phyloP scores from a whole-genome alignment of 352 stramenopile genomes.

The Globisporangium irregulare region DNA sequence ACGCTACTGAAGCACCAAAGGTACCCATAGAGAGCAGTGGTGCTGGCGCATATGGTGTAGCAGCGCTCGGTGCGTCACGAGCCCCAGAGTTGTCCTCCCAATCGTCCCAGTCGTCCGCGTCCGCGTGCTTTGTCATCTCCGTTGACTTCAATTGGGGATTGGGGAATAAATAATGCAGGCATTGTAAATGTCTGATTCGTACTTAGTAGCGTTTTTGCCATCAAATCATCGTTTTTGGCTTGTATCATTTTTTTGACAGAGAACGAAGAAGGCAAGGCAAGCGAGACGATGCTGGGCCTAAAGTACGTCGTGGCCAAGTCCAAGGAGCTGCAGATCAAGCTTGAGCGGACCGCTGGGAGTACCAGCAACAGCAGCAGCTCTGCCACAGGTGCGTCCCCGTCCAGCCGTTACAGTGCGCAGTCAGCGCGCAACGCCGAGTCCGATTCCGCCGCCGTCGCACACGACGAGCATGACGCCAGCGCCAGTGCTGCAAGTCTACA shows the following conservation, averaged over 20 bases:
- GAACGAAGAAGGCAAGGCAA: background rate
- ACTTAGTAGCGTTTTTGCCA: background rate
- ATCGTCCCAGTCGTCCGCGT: conserved; percentile 40
- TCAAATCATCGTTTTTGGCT: background rate
- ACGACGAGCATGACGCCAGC: background rate
- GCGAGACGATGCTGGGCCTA: conserved; percentile 46
- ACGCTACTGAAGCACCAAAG: background rate
- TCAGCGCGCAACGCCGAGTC: background rate
- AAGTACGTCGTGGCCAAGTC: conserved; percentile 80
- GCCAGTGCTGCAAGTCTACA: background rate
- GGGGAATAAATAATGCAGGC: too few species aligned
- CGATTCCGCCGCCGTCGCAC: background rate
- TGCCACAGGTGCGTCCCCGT: background rate
- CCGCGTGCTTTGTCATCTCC: conserved; percentile 1
- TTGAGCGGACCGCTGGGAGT: conserved; percentile 28
- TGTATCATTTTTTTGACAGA: background rate
- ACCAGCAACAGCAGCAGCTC: conserved; percentile 1
- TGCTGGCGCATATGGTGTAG: background rate
- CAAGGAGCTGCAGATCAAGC: conserved; percentile 56
- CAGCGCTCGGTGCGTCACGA: background rate
- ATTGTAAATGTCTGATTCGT: too few species aligned
- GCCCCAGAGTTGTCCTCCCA: conserved; percentile 35
- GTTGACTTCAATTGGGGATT: background rate
- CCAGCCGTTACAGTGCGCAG: conserved; percentile 9
- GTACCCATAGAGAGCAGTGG: background rate